Evolutionary conservation across 208 protist species (phyloP).

Genomic region (Wallacemonas sp.): DNA sequence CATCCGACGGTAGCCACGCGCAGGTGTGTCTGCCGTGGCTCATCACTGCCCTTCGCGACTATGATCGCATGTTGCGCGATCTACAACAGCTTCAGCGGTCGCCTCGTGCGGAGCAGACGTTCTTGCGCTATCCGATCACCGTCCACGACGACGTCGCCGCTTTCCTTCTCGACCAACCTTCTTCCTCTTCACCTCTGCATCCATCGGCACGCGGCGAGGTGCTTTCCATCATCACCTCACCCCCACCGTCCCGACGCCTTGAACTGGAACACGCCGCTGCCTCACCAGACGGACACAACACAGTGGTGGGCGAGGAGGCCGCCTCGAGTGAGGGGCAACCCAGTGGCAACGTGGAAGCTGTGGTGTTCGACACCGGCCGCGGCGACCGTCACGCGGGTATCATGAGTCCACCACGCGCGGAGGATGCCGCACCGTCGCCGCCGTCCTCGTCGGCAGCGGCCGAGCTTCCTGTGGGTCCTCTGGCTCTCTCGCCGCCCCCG

Average conservation of each 20-base stretch:
- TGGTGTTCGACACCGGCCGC: too few species aligned
- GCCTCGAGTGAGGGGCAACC: too few species aligned
- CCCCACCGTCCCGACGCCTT: too few species aligned
- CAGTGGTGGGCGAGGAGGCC: too few species aligned
- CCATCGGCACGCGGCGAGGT: too few species aligned
- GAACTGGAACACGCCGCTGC: too few species aligned
- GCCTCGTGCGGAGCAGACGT: background rate
- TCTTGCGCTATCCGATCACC: slow-evolving; percentile 4
- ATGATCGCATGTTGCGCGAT: slow-evolving; percentile 4
- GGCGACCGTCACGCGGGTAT: background rate
- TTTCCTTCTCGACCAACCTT: too few species aligned
- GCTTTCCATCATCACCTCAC: too few species aligned
- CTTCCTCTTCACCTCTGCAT: too few species aligned
- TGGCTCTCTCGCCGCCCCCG: background rate
- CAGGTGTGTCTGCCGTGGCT: background rate
- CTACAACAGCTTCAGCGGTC: background rate
- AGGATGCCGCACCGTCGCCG: background rate
- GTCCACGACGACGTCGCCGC: background rate
- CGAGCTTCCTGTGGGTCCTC: background rate
- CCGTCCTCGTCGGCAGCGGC: background rate
- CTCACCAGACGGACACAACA: too few species aligned
- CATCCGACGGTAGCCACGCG: background rate
- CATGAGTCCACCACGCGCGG: background rate
- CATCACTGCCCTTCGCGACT: background rate
- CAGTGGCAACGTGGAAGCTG: too few species aligned